Percentiles rank a stretch among this genome's conserved stretches.
These are phyloP conservation scores for Termitomyces sp. DNA, from an alignment of 768 basidiomycete genomes.

Conservation along the genomic window DNA sequence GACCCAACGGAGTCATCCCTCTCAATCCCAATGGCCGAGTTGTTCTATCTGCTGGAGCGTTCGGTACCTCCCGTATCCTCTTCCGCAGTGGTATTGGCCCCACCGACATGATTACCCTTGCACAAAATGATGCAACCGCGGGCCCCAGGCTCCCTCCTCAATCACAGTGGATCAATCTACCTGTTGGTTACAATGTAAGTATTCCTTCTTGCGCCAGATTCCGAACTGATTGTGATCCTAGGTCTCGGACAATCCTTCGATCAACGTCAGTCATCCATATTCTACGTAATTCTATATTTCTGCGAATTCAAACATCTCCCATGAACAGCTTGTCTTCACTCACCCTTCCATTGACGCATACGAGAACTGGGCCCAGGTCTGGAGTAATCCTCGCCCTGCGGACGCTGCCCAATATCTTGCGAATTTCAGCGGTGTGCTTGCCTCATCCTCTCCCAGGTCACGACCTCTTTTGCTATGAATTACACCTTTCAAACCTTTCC, in stretches of 20 bases:
- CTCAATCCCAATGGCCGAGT: slow-evolving; percentile 58
- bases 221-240: slow-evolving; percentile 14
- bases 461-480: background rate
- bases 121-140: slow-evolving; percentile 44
- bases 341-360: slow-evolving; percentile 62
- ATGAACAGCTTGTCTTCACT: slow-evolving; percentile 54
- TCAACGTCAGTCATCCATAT: slow-evolving; percentile 41
- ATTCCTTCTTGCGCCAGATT: background rate
- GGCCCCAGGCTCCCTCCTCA: slow-evolving; percentile 47
- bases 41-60: slow-evolving; percentile 56
- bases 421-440: slow-evolving; percentile 53
- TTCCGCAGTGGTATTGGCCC: slow-evolving; percentile 66
- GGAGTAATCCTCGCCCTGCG: slow-evolving; percentile 50
- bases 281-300: background rate
- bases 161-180: slow-evolving; percentile 54
- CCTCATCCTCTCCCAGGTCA: slow-evolving; percentile 54
- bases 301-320: background rate
- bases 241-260: slow-evolving; percentile 63
- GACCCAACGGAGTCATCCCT: slow-evolving; percentile 54
- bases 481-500: background rate
- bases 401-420: slow-evolving; percentile 55
- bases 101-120: slow-evolving; percentile 52
- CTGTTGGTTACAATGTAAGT: slow-evolving; percentile 51
- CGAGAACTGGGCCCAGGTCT: slow-evolving; percentile 65
- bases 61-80: slow-evolving; percentile 54